Evolutionary conservation across 345 rosid species (phyloP), one percentile per base, ranked within the genome.

Genomic region (Nephelium lappaceum): DNA sequence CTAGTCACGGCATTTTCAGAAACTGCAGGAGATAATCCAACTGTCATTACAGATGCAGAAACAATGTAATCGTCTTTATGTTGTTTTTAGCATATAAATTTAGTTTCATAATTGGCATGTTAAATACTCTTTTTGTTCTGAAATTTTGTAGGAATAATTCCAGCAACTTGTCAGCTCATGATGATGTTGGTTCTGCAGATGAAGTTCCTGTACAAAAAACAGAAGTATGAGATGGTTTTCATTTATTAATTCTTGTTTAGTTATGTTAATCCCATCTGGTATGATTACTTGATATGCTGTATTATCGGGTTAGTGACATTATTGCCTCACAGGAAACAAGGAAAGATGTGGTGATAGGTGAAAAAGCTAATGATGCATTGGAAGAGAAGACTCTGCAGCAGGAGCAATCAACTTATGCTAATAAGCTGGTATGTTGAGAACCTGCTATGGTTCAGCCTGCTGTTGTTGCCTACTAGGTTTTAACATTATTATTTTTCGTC

Each of bases 361-460:
- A 89, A 82, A 88, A 79, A 65, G 81, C 75, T 79, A 82, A 77
- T 70, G 82, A 72, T 81, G 76, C 81, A 65, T 61, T 75, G 36
- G 95, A 92, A 85, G 97, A 88, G 83, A 93, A 89, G 84, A 69
- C 83, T 60, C 81, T 83, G 81, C 86, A 80, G 70, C 91, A 84
- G 73, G 97, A 90, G 76, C 78, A 88, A 36, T 67, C 78, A 79
- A 82, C 89, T 78, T 89, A 82, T 82, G 83, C 86, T 31, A 89
- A 85, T 84, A 96, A 94, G 89, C 88, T 80, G 91, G 99, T 93
- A 85, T 65, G 84, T 60, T 38, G 42, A 70, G 41, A 58, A 67
- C 62, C 72, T 62, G 62, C 60, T 19, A 69, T 62, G 49, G 68
- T 67, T 43, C 49, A 47, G 45, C 66, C 31, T 62, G 25, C 71